These are phyloP conservation scores for Mediolabrus comicus DNA, from an alignment of 108 stramenopile species.

Conservation along the genomic window DNA sequence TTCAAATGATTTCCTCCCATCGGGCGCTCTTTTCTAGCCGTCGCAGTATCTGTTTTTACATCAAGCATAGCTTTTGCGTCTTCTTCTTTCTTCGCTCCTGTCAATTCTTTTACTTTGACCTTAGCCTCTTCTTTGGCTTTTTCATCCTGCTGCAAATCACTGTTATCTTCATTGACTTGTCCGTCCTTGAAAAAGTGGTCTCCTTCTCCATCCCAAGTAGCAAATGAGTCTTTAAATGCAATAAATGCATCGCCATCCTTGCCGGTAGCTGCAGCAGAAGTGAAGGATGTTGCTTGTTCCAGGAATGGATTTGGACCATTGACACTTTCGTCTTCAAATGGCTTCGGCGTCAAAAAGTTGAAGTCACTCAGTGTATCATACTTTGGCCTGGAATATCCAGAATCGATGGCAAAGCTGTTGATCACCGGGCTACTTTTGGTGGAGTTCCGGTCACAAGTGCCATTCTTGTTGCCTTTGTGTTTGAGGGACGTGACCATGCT, in stretches of 20 bases:
- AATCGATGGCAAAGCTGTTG: conserved; percentile 16
- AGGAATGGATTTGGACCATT: neutral
- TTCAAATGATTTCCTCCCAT: neutral
- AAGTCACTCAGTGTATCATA: conserved; percentile 39
- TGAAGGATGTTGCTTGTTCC: neutral
- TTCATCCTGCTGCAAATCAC: neutral
- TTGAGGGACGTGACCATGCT: neutral
- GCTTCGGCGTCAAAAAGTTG: conserved; percentile 6
- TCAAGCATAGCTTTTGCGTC: neutral
- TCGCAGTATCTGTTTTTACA: neutral
- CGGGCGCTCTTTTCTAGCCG: neutral
- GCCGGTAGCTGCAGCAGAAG: neutral
- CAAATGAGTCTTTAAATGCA: neutral
- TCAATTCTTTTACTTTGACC: neutral
- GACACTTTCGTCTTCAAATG: neutral
- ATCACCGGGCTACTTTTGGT: neutral
- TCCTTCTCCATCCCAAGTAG: neutral
- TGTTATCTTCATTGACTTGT: neutral
- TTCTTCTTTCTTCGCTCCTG: neutral
- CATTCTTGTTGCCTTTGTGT: neutral
- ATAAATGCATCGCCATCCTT: neutral
- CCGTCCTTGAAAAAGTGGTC: neutral
- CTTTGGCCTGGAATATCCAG: conserved; percentile 21
- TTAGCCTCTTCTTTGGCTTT: neutral
- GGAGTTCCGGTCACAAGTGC: too few relatives aligned